Conservation (phyloP, 148 eudicot genomes). For the Camellia lanceoleosa region DNA sequence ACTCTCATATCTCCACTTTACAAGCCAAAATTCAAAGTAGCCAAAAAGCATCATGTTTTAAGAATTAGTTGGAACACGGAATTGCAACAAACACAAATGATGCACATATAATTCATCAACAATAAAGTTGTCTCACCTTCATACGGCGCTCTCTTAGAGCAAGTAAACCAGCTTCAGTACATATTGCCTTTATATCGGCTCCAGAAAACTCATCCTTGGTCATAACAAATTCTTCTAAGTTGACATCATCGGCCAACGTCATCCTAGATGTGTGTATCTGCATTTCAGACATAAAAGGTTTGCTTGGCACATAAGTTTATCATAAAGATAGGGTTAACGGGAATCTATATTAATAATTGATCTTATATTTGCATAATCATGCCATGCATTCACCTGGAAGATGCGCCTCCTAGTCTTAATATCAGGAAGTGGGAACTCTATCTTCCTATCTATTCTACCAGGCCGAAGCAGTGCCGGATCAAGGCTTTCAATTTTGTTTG, state of each 20-base stretch:
- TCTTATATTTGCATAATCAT: background rate
- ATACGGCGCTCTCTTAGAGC: constrained; percentile 94
- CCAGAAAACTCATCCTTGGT: constrained; percentile 99
- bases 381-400: constrained; percentile 49
- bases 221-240: constrained; percentile 97
- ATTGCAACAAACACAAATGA: background rate
- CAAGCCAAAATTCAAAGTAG: background rate
- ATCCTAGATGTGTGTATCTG: constrained; percentile 95
- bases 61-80: background rate
- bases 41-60: background rate
- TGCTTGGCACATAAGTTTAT: background rate
- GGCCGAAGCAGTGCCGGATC: constrained; percentile 98
- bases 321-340: background rate
- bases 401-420: constrained; percentile 94
- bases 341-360: background rate
- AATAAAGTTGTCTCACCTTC: constrained; percentile 55
- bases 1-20: background rate
- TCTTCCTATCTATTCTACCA: constrained; percentile 92
- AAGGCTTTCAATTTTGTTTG: constrained; percentile 86
- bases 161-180: constrained; percentile 97
- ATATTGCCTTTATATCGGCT: constrained; percentile 97
- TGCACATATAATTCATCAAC: background rate
- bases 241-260: constrained; percentile 96
- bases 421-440: constrained; percentile 96
- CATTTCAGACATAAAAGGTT: background rate